These are phyloP conservation scores for Myxozyma mucilagina DNA, from an alignment of 805 yeast species.

Conservation along the genomic window DNA sequence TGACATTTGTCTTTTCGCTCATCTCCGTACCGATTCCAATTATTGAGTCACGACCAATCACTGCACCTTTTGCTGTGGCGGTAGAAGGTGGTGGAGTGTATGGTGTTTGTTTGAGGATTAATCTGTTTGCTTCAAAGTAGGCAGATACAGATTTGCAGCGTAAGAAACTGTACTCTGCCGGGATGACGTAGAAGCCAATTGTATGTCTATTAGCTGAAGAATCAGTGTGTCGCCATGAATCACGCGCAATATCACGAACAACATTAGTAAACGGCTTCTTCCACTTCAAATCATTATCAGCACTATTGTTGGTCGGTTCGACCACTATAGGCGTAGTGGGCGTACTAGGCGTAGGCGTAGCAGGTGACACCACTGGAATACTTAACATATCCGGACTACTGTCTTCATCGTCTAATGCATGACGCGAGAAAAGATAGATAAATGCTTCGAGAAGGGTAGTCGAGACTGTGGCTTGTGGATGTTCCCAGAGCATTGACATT, in stretches of 20 bases:
- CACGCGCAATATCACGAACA: slow-evolving; percentile 82
- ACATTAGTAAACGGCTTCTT: slow-evolving; percentile 40
- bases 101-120: slow-evolving; percentile 26
- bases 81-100: slow-evolving; percentile 34
- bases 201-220: slow-evolving; percentile 37
- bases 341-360: not conserved
- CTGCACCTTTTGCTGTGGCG: slow-evolving; percentile 48
- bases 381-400: not conserved
- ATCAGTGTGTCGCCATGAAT: slow-evolving; percentile 76
- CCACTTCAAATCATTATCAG: slow-evolving; percentile 11
- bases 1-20: slow-evolving; percentile 83
- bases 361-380: not conserved
- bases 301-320: not conserved
- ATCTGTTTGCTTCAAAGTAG: slow-evolving; percentile 85
- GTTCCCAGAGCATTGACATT: slow-evolving; percentile 86
- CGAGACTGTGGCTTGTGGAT: slow-evolving; percentile 75
- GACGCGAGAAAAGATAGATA: slow-evolving; percentile 62
- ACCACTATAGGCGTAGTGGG: not conserved
- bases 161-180: slow-evolving; percentile 62
- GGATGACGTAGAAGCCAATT: slow-evolving; percentile 69
- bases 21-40: slow-evolving; percentile 68
- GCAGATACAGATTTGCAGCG: slow-evolving; percentile 78
- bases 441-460: slow-evolving; percentile 72
- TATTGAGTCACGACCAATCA: slow-evolving; percentile 82
- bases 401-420: slow-evolving; percentile 46